phyloP scores from a whole-genome alignment of 257 asterid species.

The Henckelia pumila region DNA sequence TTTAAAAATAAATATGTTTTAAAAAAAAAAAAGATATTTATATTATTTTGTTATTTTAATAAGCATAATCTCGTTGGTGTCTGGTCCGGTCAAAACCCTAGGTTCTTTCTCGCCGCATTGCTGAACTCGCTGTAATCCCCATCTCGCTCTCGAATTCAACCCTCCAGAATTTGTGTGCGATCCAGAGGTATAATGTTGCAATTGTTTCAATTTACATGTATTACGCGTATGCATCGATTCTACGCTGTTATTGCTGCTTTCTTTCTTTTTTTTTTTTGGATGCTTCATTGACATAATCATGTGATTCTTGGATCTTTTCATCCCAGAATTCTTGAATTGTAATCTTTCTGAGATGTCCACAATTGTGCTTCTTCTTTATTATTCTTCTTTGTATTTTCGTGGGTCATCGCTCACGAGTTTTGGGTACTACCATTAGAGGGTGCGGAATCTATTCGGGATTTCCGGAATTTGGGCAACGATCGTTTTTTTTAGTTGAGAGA shows the following conservation, averaged over 20 bases:
- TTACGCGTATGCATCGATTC: background rate
- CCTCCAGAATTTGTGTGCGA: conserved; percentile 17
- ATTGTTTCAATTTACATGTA: background rate
- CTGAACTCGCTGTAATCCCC: conserved; percentile 15
- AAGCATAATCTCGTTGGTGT: background rate
- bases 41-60: too few relatives aligned
- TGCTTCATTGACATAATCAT: too few relatives aligned
- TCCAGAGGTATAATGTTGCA: conserved; percentile 22
- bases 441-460: background rate
- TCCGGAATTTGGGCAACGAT: background rate
- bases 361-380: background rate
- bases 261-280: background rate
- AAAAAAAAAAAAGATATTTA: too few relatives aligned
- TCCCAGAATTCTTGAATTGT: background rate
- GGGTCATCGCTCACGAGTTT: background rate
- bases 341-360: background rate
- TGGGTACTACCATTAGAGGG: background rate
- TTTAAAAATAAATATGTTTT: too few relatives aligned
- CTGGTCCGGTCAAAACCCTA: conserved; percentile 35
- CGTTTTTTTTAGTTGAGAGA: background rate
- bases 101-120: conserved; percentile 23
- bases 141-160: conserved; percentile 15
- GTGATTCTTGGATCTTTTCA: background rate
- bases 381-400: background rate
- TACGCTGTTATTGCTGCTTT: background rate